These are phyloP conservation scores for Halophytophthora polymorphica DNA, from an alignment of 352 stramenopile genomes.

Conservation along the genomic window DNA sequence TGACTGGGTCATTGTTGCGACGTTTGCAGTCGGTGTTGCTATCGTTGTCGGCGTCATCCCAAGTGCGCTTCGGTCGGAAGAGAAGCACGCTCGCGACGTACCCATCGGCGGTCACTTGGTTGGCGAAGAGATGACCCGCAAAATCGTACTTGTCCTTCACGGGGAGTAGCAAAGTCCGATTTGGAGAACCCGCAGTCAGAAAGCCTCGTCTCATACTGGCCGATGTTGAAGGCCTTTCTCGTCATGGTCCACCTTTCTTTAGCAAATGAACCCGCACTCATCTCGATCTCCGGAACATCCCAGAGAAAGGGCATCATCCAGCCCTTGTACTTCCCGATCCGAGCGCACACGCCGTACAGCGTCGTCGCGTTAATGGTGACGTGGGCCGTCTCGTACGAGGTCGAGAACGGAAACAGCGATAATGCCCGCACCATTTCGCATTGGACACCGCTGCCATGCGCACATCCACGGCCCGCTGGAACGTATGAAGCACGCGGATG, in stretches of 20 bases:
- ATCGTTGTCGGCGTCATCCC: background rate
- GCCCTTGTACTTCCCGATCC: background rate
- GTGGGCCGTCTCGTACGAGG: constrained; percentile 1
- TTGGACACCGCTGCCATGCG: constrained; percentile 1
- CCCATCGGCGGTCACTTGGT: constrained; percentile 4
- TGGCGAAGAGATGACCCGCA: constrained; percentile 4
- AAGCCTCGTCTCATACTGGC: background rate
- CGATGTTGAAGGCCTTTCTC: background rate
- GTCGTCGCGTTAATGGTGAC: constrained; percentile 7
- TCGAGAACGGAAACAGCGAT: constrained; percentile 6
- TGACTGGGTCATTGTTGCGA: background rate
- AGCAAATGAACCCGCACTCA: background rate
- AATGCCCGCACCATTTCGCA: constrained; percentile 5
- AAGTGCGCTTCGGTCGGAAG: background rate
- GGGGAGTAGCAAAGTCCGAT: constrained; percentile 1
- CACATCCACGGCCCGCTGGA: constrained; percentile 2
- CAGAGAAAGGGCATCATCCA: background rate
- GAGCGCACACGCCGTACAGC: constrained; percentile 1
- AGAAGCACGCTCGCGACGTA: constrained; percentile 3
- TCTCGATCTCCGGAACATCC: background rate
- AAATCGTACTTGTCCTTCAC: constrained; percentile 1
- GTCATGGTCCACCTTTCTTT: constrained; percentile 1
- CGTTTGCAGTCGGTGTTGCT: background rate
- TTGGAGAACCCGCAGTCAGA: background rate
- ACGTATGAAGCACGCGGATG: constrained; percentile 1